These are phyloP conservation scores for Urostyla sp. DNA, from an alignment of 73 alveolate species.

Conservation along the genomic window DNA sequence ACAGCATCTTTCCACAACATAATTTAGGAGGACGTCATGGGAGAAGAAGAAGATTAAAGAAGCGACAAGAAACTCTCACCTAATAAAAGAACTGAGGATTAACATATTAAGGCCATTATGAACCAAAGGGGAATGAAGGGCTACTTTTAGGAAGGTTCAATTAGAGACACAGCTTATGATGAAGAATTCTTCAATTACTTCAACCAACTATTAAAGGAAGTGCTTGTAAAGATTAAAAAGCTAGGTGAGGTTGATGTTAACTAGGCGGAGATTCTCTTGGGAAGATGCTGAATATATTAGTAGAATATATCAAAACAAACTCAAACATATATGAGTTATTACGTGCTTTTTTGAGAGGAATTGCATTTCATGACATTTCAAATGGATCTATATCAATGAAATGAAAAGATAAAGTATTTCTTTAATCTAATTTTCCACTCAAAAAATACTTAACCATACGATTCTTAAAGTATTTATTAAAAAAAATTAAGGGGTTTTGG, in stretches of 20 bases:
- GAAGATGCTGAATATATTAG: not conserved
- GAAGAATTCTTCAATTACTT: constrained; percentile 74
- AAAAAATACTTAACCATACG: too few relatives aligned
- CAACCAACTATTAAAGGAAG: constrained; percentile 24
- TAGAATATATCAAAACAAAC: too few relatives aligned
- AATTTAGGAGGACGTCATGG: constrained; percentile 39
- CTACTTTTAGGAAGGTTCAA: constrained; percentile 39
- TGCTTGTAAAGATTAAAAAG: not conserved
- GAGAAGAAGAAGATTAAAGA: constrained; percentile 51
- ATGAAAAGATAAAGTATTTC: too few relatives aligned
- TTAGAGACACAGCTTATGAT: constrained; percentile 61
- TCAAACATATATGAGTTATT: too few relatives aligned
- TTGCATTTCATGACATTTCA: too few relatives aligned
- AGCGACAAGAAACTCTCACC: not conserved
- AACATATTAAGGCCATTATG: not conserved
- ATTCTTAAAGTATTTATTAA: too few relatives aligned
- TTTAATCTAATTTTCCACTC: too few relatives aligned
- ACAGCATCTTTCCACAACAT: constrained; percentile 43
- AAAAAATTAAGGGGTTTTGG: too few relatives aligned
- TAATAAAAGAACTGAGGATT: constrained; percentile 12
- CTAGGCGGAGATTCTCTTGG: not conserved
- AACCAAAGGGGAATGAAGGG: constrained; percentile 3
- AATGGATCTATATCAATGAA: too few relatives aligned
- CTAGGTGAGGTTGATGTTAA: not conserved
- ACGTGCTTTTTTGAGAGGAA: too few relatives aligned